phyloP scores from a whole-genome alignment of 176 grass and related monocot genomes.

The Alloteropsis semialata region DNA sequence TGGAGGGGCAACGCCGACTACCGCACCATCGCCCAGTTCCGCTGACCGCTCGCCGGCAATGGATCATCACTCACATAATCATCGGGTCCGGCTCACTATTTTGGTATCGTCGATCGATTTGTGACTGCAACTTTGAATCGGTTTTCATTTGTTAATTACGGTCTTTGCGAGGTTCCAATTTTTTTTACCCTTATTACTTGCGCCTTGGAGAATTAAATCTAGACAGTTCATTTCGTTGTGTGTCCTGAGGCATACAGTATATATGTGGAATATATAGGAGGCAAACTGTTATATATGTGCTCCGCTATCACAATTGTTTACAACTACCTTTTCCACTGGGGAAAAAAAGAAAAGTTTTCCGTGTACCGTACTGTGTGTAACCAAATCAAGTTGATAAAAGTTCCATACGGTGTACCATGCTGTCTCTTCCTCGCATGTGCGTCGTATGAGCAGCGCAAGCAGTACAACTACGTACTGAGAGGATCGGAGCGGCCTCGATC shows the following conservation, averaged over 20 bases:
- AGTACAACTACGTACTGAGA: not conserved
- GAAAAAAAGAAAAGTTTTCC: not conserved
- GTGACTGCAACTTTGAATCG: not conserved
- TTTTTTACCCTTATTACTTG: not conserved
- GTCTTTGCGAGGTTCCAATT: not conserved
- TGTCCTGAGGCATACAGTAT: not conserved
- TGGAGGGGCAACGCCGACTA: constrained; percentile 65
- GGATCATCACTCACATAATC: not conserved
- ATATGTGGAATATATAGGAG: not conserved
- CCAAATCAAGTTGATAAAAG: constrained; percentile 1
- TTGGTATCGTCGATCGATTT: not conserved
- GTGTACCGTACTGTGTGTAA: not conserved
- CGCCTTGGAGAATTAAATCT: not conserved
- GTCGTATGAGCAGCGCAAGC: not conserved
- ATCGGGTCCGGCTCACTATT: not conserved
- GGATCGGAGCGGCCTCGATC: not conserved
- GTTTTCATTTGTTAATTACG: not conserved
- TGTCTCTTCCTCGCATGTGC: not conserved
- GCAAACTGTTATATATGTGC: constrained; percentile 8
- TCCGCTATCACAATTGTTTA: not conserved
- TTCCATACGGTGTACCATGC: not conserved
- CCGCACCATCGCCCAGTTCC: constrained; percentile 62
- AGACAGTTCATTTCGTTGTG: not conserved
- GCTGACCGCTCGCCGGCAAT: not conserved
- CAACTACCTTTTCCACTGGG: not conserved